Conservation (phyloP, 441 rosid species). For the Jatropha podagrica region DNA sequence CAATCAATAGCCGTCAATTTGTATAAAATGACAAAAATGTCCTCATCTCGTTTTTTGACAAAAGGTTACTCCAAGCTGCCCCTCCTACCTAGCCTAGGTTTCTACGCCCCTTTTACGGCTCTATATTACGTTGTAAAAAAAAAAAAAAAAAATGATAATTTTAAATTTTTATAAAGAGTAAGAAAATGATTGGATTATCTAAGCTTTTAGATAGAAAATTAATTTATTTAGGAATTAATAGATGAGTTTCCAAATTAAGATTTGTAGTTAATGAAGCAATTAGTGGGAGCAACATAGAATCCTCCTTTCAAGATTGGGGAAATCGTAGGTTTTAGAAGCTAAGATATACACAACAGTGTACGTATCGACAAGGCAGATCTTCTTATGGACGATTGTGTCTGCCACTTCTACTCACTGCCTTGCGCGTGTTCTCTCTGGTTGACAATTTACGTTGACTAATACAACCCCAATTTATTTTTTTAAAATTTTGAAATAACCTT, state of each 20-base stretch:
- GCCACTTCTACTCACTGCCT: neutral
- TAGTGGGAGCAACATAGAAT: slow-evolving; percentile 13
- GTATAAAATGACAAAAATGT: slow-evolving; percentile 9
- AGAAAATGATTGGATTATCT: no score
- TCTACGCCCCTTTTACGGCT: no score
- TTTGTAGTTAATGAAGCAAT: no score
- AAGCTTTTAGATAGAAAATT: no score
- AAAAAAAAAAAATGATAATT: no score
- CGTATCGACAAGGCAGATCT: slow-evolving; percentile 9
- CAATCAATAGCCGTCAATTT: slow-evolving; percentile 24
- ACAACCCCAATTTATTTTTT: neutral
- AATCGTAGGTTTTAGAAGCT: slow-evolving; percentile 29
- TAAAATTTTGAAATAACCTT: neutral
- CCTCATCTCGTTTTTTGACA: slow-evolving; percentile 25
- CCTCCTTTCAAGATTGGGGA: slow-evolving; percentile 33
- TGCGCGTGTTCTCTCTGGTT: slow-evolving; percentile 11
- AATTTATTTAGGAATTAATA: no score
- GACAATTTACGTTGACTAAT: neutral
- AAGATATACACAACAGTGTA: slow-evolving; percentile 13
- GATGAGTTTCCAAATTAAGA: no score
- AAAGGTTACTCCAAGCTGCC: neutral
- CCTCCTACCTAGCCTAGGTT: neutral
- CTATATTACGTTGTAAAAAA: no score
- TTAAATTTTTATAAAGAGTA: no score
- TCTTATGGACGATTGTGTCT: neutral